phyloP scores from a whole-genome alignment of 106 monocot species.

The Dendrobium catenatum region DNA sequence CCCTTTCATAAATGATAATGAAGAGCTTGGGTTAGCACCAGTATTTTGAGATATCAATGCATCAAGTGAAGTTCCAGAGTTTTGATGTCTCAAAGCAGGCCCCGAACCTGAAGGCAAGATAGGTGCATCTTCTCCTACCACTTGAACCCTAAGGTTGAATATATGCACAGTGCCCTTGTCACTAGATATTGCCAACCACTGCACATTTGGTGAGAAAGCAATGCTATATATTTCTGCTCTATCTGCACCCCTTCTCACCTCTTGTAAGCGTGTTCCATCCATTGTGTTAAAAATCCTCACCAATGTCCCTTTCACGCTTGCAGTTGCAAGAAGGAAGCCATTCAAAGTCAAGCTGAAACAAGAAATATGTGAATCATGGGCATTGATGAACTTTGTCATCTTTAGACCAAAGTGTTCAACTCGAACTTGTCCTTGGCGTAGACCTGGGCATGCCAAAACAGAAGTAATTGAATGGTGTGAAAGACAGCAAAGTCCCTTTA shows the following conservation, averaged over 20 bases:
- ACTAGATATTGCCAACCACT: constrained; percentile 89
- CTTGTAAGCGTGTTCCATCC: constrained; percentile 87
- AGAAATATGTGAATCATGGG: constrained; percentile 79
- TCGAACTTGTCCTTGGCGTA: constrained; percentile 61
- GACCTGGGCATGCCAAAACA: constrained; percentile 77
- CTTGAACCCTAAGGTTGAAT: constrained; percentile 79
- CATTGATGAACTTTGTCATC: constrained; percentile 69
- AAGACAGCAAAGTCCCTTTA: constrained; percentile 78
- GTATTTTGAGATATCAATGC: constrained; percentile 48
- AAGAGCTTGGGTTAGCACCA: constrained; percentile 67
- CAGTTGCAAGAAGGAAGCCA: constrained; percentile 86
- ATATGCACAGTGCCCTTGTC: constrained; percentile 94
- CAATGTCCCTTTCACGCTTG: constrained; percentile 80
- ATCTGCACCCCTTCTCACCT: constrained; percentile 88
- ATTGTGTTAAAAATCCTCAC: constrained; percentile 95
- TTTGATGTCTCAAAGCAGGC: constrained; percentile 50
- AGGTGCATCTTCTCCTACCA: constrained; percentile 66
- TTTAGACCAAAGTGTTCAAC: constrained; percentile 89
- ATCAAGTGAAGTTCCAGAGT: constrained; percentile 66
- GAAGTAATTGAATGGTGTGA: constrained; percentile 71
- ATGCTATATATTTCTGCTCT: constrained; percentile 94
- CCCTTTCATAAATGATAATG: constrained; percentile 88
- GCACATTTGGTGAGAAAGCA: constrained; percentile 71
- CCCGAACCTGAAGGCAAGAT: constrained; percentile 20
- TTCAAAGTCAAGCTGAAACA: constrained; percentile 79